Conservation (phyloP, 2,329 filamentous ascomycete species). For the Pyricularia sp. region DNA sequence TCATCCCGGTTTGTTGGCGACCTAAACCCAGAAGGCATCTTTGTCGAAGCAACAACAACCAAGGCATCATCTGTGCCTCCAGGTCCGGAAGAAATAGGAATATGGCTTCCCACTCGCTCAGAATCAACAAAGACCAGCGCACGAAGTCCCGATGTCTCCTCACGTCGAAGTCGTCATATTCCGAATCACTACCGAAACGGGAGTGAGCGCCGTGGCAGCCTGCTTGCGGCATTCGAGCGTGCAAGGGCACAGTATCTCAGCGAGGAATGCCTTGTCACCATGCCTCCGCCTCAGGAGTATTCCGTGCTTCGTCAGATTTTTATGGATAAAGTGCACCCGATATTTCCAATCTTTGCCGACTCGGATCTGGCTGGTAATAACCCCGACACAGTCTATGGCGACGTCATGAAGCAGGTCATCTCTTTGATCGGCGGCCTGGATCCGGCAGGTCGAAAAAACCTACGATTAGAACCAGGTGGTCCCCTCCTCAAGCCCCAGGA, state of each 20-base stretch:
- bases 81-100: constrained; percentile 41
- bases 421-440: constrained; percentile 38
- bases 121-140: not conserved
- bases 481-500: constrained; percentile 32
- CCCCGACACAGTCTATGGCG: constrained; percentile 21
- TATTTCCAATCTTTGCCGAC: constrained; percentile 41
- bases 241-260: constrained; percentile 10
- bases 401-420: constrained; percentile 42
- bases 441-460: constrained; percentile 20
- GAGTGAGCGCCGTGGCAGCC: constrained; percentile 2
- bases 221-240: constrained; percentile 10
- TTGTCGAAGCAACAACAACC: constrained; percentile 42
- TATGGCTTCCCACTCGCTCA: constrained; percentile 30
- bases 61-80: constrained; percentile 21
- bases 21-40: constrained; percentile 50
- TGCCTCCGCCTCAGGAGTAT: constrained; percentile 38
- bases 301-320: constrained; percentile 34
- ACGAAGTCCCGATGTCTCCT: not conserved
- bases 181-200: not conserved
- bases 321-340: constrained; percentile 42
- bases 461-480: constrained; percentile 32
- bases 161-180: not conserved
- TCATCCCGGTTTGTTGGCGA: constrained; percentile 46
- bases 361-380: constrained; percentile 14
- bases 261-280: constrained; percentile 32